Evolutionary conservation across 768 basidiomycete genomes (phyloP).

Genomic region (Leccinum subgranulosum): DNA sequence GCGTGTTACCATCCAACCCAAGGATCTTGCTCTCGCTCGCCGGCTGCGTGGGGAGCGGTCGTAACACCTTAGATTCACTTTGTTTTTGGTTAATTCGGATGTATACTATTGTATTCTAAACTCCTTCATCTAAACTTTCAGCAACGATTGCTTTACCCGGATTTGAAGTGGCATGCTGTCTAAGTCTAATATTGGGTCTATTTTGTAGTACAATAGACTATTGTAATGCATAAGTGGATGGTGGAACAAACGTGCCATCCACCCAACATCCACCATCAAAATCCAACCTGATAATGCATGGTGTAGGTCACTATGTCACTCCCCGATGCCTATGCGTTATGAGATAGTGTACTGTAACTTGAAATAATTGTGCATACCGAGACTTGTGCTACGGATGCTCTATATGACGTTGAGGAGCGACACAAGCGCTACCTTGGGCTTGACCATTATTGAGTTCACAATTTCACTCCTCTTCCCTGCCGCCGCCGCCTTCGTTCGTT

Average conservation of each 20-base stretch:
- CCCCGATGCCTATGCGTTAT: no score
- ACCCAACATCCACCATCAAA: no score
- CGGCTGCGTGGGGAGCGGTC: slow-evolving; percentile 78
- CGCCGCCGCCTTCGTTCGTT: slow-evolving; percentile 14
- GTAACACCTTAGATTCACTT: slow-evolving; percentile 28
- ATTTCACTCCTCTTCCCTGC: slow-evolving; percentile 5
- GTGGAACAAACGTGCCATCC: no score
- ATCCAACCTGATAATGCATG: no score
- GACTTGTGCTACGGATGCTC: neutral
- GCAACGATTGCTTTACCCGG: neutral
- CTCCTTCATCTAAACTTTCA: neutral
- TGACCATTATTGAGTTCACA: slow-evolving; percentile 25
- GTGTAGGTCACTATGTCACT: no score
- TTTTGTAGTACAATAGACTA: no score
- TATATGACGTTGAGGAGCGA: slow-evolving; percentile 25
- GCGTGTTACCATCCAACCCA: slow-evolving; percentile 82
- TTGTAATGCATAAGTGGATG: no score
- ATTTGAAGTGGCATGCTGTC: neutral
- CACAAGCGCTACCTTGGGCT: slow-evolving; percentile 33
- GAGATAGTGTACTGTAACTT: no score
- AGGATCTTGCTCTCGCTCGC: slow-evolving; percentile 79
- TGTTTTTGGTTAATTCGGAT: neutral
- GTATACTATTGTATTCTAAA: slow-evolving; percentile 28
- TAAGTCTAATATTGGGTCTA: neutral
- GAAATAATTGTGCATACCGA: no score